phyloP scores from a whole-genome alignment of 2,329 filamentous ascomycete genomes.

The Sordariomycetes sp. region DNA sequence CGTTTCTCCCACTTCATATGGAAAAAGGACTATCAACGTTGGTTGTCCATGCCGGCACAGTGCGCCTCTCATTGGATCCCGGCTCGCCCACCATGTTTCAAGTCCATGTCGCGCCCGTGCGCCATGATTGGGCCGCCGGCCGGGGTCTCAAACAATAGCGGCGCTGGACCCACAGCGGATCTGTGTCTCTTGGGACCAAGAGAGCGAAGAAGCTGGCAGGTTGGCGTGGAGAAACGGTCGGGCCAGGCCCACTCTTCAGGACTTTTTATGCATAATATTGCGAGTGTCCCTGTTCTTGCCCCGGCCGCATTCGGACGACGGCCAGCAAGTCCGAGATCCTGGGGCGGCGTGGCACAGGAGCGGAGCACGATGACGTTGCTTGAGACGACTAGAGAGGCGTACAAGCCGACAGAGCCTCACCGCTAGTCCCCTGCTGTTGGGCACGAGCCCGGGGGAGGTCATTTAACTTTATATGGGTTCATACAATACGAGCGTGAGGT shows the following conservation, averaged over 20 bases:
- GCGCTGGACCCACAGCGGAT: not conserved
- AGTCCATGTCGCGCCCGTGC: not conserved
- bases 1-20: not conserved
- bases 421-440: not conserved
- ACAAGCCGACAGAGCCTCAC: not conserved
- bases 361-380: not conserved
- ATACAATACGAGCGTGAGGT: not conserved
- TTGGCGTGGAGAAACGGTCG: too few relatives aligned
- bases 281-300: not conserved
- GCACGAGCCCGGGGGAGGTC: not conserved
- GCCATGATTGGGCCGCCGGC: slow-evolving; percentile 1
- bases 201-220: too few relatives aligned
- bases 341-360: not conserved
- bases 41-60: not conserved
- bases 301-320: not conserved
- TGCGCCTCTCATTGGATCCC: not conserved
- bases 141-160: not conserved
- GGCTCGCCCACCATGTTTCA: slow-evolving; percentile 5
- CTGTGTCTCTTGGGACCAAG: not conserved
- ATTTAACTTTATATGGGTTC: not conserved
- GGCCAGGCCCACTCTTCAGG: too few relatives aligned
- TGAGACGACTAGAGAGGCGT: not conserved
- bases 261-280: not conserved
- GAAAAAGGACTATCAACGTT: not conserved
- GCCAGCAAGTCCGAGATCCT: not conserved